Evolutionary conservation across 2,329 filamentous ascomycete species (phyloP), one percentile per base, ranked within the genome.

Genomic region (Colletotrichum navitas): DNA sequence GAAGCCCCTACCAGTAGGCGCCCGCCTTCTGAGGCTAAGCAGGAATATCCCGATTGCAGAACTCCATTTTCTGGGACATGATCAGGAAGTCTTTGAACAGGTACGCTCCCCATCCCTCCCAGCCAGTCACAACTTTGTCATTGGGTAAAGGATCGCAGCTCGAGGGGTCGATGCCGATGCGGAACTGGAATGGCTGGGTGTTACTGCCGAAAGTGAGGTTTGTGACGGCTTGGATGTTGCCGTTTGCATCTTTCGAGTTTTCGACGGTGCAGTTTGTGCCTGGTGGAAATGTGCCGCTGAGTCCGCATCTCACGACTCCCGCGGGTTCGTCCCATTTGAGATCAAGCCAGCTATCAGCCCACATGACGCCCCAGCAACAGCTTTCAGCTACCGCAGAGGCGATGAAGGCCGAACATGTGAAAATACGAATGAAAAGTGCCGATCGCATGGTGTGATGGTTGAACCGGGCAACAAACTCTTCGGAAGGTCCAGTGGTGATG

Each of bases 41-140:
- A 16, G 39, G 29, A 29, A 39, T 10, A 32, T 26, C 39, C 18
- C 55, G 39, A 12, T 2, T 32, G 5, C 65, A 68, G 0, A 3
- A 5, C 2, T 32, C 12, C 18, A n/a, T 29, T 5, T 21, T 21
- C 24, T 34, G 43, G 51, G 32, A 2, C 1, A 5, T 36, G 10
- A 68, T 10, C 5, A 43, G 8, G 36, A 34, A 21, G 8, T 24
- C 21, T 5, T 49, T 41, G 24, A 64, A 65, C 12, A 68, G 18
- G 11, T 43, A 43, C 14, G 66, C 43, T 21, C 66, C 66, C 66
- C 66, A 68, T 16, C 52, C 66, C 52, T 65, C 66, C 66, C 66
- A 68, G 4, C 66, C 61, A 6, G 66, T 65, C 34, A 43, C 7
- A 5, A 68, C 61, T 16, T 65, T 41, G 3, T 68, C 66, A 6